Percentiles rank a stretch among this genome's conserved stretches.
phyloP scores from a whole-genome alignment of 139 green algal genomes.

The Pleodorina starrii region DNA sequence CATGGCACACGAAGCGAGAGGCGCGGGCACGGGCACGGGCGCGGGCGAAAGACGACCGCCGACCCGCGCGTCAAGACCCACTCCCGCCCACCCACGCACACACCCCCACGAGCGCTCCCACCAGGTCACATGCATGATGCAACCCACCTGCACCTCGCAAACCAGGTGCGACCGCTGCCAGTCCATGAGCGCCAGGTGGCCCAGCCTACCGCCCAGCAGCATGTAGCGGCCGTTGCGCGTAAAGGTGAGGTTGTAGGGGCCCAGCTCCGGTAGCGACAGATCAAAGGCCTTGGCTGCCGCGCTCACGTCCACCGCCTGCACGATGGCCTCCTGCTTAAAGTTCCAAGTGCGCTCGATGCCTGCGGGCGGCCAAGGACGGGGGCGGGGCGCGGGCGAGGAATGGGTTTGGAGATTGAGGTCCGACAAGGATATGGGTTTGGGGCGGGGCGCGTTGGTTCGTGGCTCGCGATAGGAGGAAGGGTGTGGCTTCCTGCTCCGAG shows the following conservation, averaged over 20 bases:
- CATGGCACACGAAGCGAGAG: too few species aligned
- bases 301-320: slow-evolving; percentile 71
- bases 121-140: too few species aligned
- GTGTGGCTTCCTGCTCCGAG: too few species aligned
- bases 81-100: too few species aligned
- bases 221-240: slow-evolving; percentile 86
- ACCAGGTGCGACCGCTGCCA: slow-evolving; percentile 83
- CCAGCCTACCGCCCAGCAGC: slow-evolving; percentile 88
- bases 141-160: slow-evolving; percentile 93
- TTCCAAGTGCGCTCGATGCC: slow-evolving; percentile 92
- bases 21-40: too few species aligned
- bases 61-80: too few species aligned
- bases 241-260: slow-evolving; percentile 89
- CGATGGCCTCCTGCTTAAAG: slow-evolving; percentile 91
- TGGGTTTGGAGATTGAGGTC: not conserved
- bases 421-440: not conserved
- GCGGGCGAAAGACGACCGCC: too few species aligned
- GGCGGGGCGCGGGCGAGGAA: too few species aligned
- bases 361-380: too few species aligned
- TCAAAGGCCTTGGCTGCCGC: slow-evolving; percentile 91
- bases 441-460: too few species aligned
- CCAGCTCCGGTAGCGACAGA: slow-evolving; percentile 83
- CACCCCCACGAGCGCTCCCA: too few species aligned
- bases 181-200: slow-evolving; percentile 96
- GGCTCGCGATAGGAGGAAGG: too few species aligned